Evolutionary conservation across 306 rosid species (phyloP), one percentile per base, ranked within the genome.

Genomic region (Acacia acuminata): DNA sequence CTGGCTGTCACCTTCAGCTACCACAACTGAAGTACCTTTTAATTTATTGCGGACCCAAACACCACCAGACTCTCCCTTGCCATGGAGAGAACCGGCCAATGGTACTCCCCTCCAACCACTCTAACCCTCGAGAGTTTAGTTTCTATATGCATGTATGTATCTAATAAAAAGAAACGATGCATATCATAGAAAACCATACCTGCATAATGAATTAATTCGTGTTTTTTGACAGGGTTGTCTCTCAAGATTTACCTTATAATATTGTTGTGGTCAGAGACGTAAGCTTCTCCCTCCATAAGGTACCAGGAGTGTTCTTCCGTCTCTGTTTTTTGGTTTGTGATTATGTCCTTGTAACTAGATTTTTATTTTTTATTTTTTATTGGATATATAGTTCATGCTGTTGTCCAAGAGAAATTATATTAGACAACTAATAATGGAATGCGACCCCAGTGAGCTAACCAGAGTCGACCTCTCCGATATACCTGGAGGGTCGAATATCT

Each of bases 31-130:
- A 50, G 24, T 36, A 36, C 40, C 69, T 60, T 71, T 38, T n/a
- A n/a, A n/a, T n/a, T n/a, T 83, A 89, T 91, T 97, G 94, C 88
- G 16, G 64, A 86, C 42, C 65, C 86, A 69, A 88, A 60, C 84
- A 75, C 82, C 48, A 82, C 16, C 45, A 88, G 96, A 77, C 79
- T 85, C 61, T 89, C 98, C 76, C 83, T 82, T 40, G 98, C 98
- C 86, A 90, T 95, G 98, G 97, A 92, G 84, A 91, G 98, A 90
- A 92, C 98, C 0, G 97, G 93, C 60, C 97, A 93, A 76, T 95
- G 98, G 98, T 94, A 89, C 63, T 30, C 10, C 36, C 51, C 30
- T 74, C 50, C 45, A 40, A 34, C 74, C 6, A n/a, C 51, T 72
- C 71, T n/a, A 74, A 36, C 17, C 66, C 11, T 53, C 72, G 38